phyloP scores from a whole-genome alignment of 2,329 filamentous ascomycete species.

The Monosporascus sp. region DNA sequence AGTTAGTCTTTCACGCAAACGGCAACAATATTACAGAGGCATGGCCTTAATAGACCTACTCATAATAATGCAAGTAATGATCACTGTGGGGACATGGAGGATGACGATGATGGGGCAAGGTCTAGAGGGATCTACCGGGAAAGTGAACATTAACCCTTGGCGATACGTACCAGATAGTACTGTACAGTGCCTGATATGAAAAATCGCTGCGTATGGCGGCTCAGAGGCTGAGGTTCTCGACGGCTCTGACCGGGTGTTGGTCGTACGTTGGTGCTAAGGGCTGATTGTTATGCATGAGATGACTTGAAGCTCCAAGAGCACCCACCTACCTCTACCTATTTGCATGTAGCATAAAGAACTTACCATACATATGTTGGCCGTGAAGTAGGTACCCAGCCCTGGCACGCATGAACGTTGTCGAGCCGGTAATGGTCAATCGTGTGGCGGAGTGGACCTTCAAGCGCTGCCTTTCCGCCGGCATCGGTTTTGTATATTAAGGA shows the following conservation, averaged over 20 bases:
- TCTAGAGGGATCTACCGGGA: conserved; percentile 19
- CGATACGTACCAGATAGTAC: conserved; percentile 13
- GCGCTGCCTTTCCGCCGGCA: conserved; percentile 17
- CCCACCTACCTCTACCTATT: neutral
- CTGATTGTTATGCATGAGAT: neutral
- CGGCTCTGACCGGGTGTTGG: neutral
- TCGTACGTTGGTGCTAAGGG: neutral
- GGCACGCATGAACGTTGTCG: neutral
- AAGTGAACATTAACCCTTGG: conserved; percentile 13
- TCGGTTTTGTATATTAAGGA: conserved; percentile 6
- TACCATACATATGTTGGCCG: neutral
- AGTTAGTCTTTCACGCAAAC: conserved; percentile 13
- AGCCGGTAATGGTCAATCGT: neutral
- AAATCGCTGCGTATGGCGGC: neutral
- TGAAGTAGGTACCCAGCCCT: neutral
- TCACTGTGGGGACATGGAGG: conserved; percentile 18
- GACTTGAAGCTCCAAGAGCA: neutral
- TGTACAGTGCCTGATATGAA: conserved; percentile 13
- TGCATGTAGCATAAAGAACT: neutral
- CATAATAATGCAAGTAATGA: conserved; percentile 17
- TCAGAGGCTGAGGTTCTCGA: neutral
- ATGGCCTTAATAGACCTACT: conserved; percentile 16
- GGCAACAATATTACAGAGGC: conserved; percentile 17
- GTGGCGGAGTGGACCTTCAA: conserved; percentile 19
- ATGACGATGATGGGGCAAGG: conserved; percentile 20